Evolutionary conservation across 331 rosid genomes (phyloP), one percentile per base, ranked within the genome.

Genomic region (Prunus yedoensis): DNA sequence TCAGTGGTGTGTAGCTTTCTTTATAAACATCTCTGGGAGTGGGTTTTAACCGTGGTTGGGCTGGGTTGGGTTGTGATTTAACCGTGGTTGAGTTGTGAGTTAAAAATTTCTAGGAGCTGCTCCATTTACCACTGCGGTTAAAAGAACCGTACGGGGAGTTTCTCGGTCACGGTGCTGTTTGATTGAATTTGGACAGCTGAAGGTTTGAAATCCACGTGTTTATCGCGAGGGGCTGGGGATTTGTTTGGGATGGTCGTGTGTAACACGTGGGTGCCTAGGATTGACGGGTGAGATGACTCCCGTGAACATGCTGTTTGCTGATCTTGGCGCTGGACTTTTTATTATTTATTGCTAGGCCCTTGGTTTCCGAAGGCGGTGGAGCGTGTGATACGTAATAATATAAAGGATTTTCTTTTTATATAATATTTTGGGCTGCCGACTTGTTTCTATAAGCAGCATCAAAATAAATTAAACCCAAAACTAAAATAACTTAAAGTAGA

Each of bases 21-120:
- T 79, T 90, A 89, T 94, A 94, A 80, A 90, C 91, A 73, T 76
- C 77, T 68, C 17, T 2, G 16, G 61, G 35, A 76, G 83, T 27
- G 58, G 16, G 11, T 13, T 27, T 77, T 28, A 70, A 86, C 87
- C 79, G 20, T 77, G 89, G 92, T 86, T 77, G 0, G 62, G 82
- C 79, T 75, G 2, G 0, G 0, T 4, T 25, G 2, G 21, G 46
- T 4, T 59, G 30, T 10, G 15, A 16, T 12, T 74, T 80, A 86
- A 79, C 88, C 78, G 45, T 78, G 71, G 88, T 85, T 69, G 8
- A 78, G 73, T 79, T 38, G 9, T 38, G 9, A 38, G 43, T 6
- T 38, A 38, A 35, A 23, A 71, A 81, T 46, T 60, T 83, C 50
- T 53, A 50, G 87, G 63, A 23, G 27, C 60, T 45, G 71, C 70